These are phyloP conservation scores for Sporothrix dimorphospora DNA, from an alignment of 2,329 filamentous ascomycete species.

Conservation along the genomic window DNA sequence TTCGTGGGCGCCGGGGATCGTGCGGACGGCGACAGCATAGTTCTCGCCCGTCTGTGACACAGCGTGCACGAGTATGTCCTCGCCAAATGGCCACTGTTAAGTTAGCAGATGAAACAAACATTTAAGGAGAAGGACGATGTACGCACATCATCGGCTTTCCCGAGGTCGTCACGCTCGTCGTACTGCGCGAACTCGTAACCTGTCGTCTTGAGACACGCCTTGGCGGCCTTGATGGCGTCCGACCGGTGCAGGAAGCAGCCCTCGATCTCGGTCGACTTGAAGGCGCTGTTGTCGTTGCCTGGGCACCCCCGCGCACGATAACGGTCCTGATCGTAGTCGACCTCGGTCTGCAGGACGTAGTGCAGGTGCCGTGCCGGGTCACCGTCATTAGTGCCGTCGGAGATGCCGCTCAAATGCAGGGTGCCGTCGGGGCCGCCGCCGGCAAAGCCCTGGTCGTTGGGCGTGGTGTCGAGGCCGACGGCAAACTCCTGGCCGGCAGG, in stretches of 20 bases:
- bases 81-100: constrained; percentile 49
- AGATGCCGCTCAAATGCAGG: constrained; percentile 34
- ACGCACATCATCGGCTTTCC: constrained; percentile 19
- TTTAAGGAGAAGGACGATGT: not conserved
- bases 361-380: constrained; percentile 41
- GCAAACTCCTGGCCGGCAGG: constrained; percentile 45
- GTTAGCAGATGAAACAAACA: not conserved
- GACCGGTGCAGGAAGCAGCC: constrained; percentile 43
- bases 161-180: constrained; percentile 39
- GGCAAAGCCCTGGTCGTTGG: constrained; percentile 42
- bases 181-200: constrained; percentile 41
- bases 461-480: constrained; percentile 44
- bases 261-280: constrained; percentile 45
- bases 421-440: constrained; percentile 34
- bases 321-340: constrained; percentile 47
- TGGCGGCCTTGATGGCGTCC: constrained; percentile 44
- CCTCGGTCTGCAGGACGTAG: constrained; percentile 49
- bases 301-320: constrained; percentile 30
- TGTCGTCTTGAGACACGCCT: constrained; percentile 38
- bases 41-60: constrained; percentile 49
- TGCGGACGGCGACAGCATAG: constrained; percentile 44
- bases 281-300: constrained; percentile 30
- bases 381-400: constrained; percentile 22
- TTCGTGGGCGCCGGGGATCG: constrained; percentile 37
- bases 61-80: constrained; percentile 49